Evolutionary conservation across 108 stramenopile genomes (phyloP).

Genomic region (Conticribra weissflogii): DNA sequence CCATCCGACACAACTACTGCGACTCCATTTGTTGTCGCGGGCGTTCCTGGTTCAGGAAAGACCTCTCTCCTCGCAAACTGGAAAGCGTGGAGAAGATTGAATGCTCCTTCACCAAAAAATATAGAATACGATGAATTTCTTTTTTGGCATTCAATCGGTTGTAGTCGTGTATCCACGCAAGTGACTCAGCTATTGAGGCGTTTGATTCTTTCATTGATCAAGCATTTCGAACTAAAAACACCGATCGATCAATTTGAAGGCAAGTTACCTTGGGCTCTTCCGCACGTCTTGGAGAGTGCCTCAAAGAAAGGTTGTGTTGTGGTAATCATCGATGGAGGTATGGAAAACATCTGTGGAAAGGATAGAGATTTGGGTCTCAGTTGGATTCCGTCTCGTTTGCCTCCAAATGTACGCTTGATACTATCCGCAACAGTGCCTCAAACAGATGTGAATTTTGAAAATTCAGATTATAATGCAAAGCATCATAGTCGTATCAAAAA

Average conservation of each 20-base stretch:
- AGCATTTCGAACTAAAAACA: slow-evolving; percentile 50
- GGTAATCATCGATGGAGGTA: slow-evolving; percentile 70
- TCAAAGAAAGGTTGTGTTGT: slow-evolving; percentile 61
- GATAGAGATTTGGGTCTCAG: slow-evolving; percentile 58
- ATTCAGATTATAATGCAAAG: slow-evolving; percentile 21
- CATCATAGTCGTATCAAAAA: slow-evolving; percentile 4
- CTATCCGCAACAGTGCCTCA: slow-evolving; percentile 53
- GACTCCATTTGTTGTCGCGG: slow-evolving; percentile 38
- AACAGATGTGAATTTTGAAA: slow-evolving; percentile 7
- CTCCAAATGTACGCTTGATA: slow-evolving; percentile 58
- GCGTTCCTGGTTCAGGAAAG: slow-evolving; percentile 57
- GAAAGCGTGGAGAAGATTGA: slow-evolving; percentile 38
- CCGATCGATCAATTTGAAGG: slow-evolving; percentile 46
- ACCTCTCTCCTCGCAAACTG: slow-evolving; percentile 61
- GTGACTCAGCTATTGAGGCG: slow-evolving; percentile 43
- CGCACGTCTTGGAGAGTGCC: slow-evolving; percentile 66
- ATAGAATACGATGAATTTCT: slow-evolving; percentile 45
- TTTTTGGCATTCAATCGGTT: slow-evolving; percentile 65
- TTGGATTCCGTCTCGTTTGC: slow-evolving; percentile 59
- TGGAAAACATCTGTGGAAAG: slow-evolving; percentile 51
- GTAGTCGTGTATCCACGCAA: slow-evolving; percentile 40
- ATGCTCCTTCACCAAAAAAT: slow-evolving; percentile 13
- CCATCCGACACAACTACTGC: not conserved
- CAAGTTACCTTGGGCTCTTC: slow-evolving; percentile 70
- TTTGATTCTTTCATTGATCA: slow-evolving; percentile 38